phyloP scores from a whole-genome alignment of 1,284 basidiomycete species.

The Sutorius eximius region DNA sequence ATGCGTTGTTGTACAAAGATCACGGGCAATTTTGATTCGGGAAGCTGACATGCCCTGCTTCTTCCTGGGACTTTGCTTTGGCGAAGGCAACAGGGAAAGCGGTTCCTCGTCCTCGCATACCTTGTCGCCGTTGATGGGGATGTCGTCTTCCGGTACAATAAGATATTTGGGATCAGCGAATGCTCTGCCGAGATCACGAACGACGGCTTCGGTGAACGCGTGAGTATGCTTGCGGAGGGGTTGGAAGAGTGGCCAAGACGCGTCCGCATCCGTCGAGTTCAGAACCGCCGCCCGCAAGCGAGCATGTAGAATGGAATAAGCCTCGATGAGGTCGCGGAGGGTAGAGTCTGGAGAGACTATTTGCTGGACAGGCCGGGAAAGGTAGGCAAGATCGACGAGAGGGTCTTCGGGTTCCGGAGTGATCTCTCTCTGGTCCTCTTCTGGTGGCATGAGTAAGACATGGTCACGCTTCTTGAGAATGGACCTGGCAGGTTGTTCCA shows the following conservation, averaged over 20 bases:
- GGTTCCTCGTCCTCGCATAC: constrained; percentile 32
- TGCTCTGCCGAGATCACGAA: constrained; percentile 63
- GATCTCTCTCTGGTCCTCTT: constrained; percentile 53
- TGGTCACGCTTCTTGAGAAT: constrained; percentile 58
- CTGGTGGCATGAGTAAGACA: constrained; percentile 37
- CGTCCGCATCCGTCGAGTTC: constrained; percentile 51
- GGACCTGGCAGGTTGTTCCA: constrained; percentile 51
- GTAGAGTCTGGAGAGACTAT: constrained; percentile 52
- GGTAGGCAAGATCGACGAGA: constrained; percentile 60
- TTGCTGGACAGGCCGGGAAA: constrained; percentile 56
- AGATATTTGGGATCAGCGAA: constrained; percentile 53
- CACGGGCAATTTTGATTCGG: constrained; percentile 73
- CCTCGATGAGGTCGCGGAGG: constrained; percentile 62
- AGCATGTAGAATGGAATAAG: constrained; percentile 65
- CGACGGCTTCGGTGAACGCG: constrained; percentile 51
- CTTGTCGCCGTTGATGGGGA: constrained; percentile 17
- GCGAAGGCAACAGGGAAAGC: constrained; percentile 48
- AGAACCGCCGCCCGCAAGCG: constrained; percentile 55
- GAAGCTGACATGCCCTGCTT: constrained; percentile 70
- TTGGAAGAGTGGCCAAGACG: constrained; percentile 68
- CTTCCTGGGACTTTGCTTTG: constrained; percentile 55
- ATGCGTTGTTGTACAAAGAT: constrained; percentile 69
- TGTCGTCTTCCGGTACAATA: constrained; percentile 30
- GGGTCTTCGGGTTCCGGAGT: constrained; percentile 73
- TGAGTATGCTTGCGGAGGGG: constrained; percentile 56